Conservation (phyloP, 75 land plant genomes). For the Picea sitchensis region DNA sequence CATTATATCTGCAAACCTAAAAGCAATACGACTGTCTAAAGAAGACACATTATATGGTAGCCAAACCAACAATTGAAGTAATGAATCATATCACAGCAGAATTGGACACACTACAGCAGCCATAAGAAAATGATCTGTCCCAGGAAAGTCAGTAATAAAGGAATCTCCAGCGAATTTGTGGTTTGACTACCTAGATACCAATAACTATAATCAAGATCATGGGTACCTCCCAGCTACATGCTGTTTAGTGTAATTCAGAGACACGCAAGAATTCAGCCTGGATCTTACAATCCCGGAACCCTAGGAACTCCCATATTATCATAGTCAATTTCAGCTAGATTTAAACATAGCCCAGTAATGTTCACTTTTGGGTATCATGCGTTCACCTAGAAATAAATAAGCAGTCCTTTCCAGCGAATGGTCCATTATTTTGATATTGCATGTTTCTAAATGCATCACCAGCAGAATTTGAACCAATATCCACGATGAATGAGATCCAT, state of each 20-base stretch:
- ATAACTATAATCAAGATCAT: not conserved
- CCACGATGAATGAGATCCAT: not conserved
- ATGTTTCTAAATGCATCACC: not conserved
- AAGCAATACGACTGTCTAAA: too few relatives aligned
- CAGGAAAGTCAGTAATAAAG: not conserved
- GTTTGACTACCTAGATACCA: not conserved
- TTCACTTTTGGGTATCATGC: not conserved
- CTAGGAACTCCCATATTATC: not conserved
- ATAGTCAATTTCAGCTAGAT: not conserved
- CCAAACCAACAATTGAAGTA: too few relatives aligned
- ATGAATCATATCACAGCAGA: too few relatives aligned
- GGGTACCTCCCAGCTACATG: not conserved
- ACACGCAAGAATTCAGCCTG: too few relatives aligned
- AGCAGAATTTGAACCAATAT: not conserved
- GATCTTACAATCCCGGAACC: not conserved
- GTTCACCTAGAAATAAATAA: not conserved
- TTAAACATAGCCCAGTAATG: not conserved
- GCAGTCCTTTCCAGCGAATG: not conserved
- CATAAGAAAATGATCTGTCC: not conserved
- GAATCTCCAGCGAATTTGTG: not conserved
- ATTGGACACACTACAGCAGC: too few relatives aligned
- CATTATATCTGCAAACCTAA: too few relatives aligned
- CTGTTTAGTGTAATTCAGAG: not conserved
- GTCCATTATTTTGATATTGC: not conserved
- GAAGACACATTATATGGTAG: too few relatives aligned